A percentile compares a stretch with the other conserved stretches of the same genome.
Evolutionary conservation across 805 yeast genomes (phyloP).

Genomic region (Ogataea allantospora): DNA sequence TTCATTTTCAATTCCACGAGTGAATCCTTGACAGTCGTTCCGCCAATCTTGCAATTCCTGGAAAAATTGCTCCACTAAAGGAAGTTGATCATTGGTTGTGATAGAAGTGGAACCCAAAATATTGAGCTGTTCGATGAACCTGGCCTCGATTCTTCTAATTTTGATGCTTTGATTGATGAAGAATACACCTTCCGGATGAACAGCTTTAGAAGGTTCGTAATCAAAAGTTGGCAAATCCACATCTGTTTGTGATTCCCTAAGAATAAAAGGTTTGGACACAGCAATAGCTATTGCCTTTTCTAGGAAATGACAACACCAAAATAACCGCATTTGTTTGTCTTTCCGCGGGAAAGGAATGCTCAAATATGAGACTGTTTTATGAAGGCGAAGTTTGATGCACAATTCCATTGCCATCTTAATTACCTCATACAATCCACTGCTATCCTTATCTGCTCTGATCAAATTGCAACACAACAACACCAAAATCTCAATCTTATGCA

Average conservation of each 20-base stretch:
- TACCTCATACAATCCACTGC: conserved; percentile 51
- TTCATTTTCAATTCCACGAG: conserved; percentile 54
- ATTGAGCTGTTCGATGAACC: conserved; percentile 52
- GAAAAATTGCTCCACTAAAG: conserved; percentile 50
- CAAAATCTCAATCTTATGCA: conserved; percentile 51
- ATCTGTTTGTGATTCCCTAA: conserved; percentile 52
- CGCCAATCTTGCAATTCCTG: conserved; percentile 59
- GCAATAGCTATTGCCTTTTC: conserved; percentile 63
- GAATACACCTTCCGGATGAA: conserved; percentile 36
- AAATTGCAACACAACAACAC: conserved; percentile 53
- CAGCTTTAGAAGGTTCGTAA: conserved; percentile 39
- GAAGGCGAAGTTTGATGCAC: conserved; percentile 38
- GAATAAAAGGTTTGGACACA: conserved; percentile 55
- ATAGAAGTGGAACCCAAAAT: conserved; percentile 33
- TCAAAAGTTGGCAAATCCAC: conserved; percentile 49
- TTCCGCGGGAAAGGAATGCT: conserved; percentile 25
- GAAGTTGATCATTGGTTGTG: conserved; percentile 40
- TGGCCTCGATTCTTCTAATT: conserved; percentile 57
- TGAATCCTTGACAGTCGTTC: conserved; percentile 46
- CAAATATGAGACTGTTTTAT: conserved; percentile 37
- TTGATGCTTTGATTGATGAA: conserved; percentile 58
- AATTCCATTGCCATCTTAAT: conserved; percentile 51
- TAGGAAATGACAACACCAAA: conserved; percentile 63
- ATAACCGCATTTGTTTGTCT: conserved; percentile 49
- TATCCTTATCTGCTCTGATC: conserved; percentile 60